Base-by-base conservation (phyloP, 805 yeast genomes). In the Lipomyces mesembrius region DNA sequence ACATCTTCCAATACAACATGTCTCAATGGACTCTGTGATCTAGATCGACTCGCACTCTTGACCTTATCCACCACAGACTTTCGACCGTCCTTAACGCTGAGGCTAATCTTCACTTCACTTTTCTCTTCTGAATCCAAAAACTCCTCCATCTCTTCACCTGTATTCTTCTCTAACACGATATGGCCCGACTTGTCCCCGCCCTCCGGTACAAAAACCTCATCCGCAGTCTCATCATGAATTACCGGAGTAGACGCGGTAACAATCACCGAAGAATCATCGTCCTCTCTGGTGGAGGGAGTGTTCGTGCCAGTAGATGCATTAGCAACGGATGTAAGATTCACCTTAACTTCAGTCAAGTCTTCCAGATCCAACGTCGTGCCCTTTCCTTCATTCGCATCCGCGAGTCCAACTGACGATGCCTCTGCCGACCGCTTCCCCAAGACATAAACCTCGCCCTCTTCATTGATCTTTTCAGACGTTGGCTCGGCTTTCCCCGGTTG, bases 1-100 rank as follows among this genome's bases (percentile, higher is more conserved):
- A 61, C 71, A 59, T 67, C 71, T 54, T 67, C 71, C 53, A 67
- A 43, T 14, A 67, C 69, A 1, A 67, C 71, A 62, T 67, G 71
- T 54, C 71, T 46, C 52, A 67, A 29, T 27, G 71, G 71, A 62
- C 68, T 65, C 35, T 32, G 52, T 20, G 62, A 54, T 32, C 71
- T 20, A 17, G 54, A 25, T n/a, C 54, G 35, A 22, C 43, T 61
- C 29, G 53, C 60, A 12, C 56, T 57, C 51, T 59, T 60, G 54
- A 55, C 25, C 34, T 51, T 59, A 32, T 49, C 61, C 20, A 56
- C 43, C 27, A 14, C n/a, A 5, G 55, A 52, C 20, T 17, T 34
- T n/a, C 54, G 35, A 34, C 57, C 51, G 6, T 14, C 32, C 17
- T 43, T 11, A 52, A 29, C 35, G 14, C 22, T 25, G 20, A 53